Base-by-base conservation (phyloP, 2,329 filamentous ascomycete genomes). In the Talaromyces sp. region DNA sequence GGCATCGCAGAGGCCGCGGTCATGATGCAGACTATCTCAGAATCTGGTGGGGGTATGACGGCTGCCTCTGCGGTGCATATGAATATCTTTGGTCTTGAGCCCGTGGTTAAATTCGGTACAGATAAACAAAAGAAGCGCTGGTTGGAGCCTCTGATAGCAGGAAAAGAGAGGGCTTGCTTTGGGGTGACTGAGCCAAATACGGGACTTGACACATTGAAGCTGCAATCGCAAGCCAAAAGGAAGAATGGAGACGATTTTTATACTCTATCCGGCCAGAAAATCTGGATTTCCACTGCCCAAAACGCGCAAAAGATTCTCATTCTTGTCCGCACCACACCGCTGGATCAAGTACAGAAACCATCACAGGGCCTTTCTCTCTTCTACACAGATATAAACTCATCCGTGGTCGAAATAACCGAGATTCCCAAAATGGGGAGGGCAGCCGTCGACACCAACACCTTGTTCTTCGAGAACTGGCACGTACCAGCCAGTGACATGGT, bases 281-380 rank as follows among this genome's bases (percentile, higher is more conserved):
- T 79, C 56, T 79, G 77, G 77, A 80, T 77, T 4, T 78, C 76
- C 0, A 79, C 78, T 3, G 78, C 77, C 1, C 76, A 80, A 59
- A 69, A 73, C 5, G 77, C 78, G 0, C 29, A 96, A 82, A 1
- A 98, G 81, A 70, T 96, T 91, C 70, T 97, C 92, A 65, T 96
- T 84, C 0, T 90, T 83, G 8, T 86, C 89, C 60, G 89, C 6
- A 80, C 77, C 6, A 79, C 73, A 19, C 74, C 71, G 2, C 66
- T 77, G 6, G 73, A 77, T n/a, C 65, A 77, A 54, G 76, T 78
- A 7, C 69, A 69, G 56, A 80, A 78, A 57, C 69, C 74, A 1
- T 75, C 72, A 1, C 73, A 78, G 29, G 78, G 78, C 0, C 67
- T 80, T 4, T 77, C 75, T 1, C 69, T 80, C 6, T 80, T 80